phyloP scores from a whole-genome alignment of 176 grass and related monocot genomes.

The Paspalum vaginatum region DNA sequence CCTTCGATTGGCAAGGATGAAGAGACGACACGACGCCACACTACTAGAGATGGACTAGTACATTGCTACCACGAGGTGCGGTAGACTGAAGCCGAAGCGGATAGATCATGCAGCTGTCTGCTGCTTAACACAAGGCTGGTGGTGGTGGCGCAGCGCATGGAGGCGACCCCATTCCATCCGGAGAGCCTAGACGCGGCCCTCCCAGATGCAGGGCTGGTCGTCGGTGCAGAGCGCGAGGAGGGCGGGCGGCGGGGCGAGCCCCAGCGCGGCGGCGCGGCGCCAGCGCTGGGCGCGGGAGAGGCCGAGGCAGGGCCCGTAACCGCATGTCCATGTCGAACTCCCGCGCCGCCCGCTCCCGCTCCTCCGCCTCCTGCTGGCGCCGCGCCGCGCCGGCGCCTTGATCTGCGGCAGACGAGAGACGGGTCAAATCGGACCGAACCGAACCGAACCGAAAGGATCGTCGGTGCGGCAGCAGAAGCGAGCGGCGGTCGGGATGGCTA shows the following conservation, averaged over 20 bases:
- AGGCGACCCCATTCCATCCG: fast-evolving
- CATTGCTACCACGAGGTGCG: conserved; percentile 33
- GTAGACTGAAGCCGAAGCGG: neutral
- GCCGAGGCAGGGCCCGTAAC: conserved; percentile 81
- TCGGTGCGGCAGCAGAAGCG: neutral
- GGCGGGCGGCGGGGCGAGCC: conserved; percentile 57
- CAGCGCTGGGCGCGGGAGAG: conserved; percentile 63
- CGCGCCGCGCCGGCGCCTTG: neutral
- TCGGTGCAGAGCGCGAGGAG: conserved; percentile 47
- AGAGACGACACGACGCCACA: neutral
- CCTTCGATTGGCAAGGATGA: neutral
- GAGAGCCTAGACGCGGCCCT: conserved; percentile 52
- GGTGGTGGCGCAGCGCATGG: neutral
- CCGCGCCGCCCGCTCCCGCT: conserved; percentile 44
- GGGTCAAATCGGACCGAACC: neutral
- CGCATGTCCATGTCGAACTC: conserved; percentile 84
- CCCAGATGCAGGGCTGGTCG: conserved; percentile 63
- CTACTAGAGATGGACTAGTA: neutral
- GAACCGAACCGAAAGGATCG: neutral
- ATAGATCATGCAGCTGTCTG: neutral
- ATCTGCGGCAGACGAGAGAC: neutral
- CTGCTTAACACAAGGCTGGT: neutral
- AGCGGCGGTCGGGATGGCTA: neutral
- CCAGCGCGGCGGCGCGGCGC: conserved; percentile 59
- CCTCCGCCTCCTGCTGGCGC: neutral